A percentile compares a stretch with the other conserved stretches of the same genome.
These are phyloP conservation scores for Suhomyces kilbournensis DNA, from an alignment of 805 yeast species.

Conservation along the genomic window DNA sequence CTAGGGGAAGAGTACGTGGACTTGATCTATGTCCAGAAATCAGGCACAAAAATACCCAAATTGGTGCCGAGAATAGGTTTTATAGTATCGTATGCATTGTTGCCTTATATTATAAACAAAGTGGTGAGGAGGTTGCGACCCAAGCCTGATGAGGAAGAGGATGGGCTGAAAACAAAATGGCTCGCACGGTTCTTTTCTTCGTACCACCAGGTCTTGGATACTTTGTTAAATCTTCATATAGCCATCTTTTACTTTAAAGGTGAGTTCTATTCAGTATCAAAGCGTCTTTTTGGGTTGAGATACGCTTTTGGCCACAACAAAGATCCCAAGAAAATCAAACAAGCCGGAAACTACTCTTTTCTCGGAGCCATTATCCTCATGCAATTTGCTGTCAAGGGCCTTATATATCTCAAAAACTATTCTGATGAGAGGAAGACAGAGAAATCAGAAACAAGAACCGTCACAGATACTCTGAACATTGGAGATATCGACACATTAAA, in stretches of 20 bases:
- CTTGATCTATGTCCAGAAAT: constrained; percentile 56
- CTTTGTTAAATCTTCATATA: constrained; percentile 64
- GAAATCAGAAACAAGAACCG: background rate
- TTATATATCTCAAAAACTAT: constrained; percentile 29
- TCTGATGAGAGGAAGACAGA: constrained; percentile 1
- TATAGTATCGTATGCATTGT: constrained; percentile 54
- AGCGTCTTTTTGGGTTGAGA: constrained; percentile 74
- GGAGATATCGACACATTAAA: constrained; percentile 8
- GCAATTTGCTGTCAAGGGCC: constrained; percentile 48
- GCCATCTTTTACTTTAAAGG: constrained; percentile 84
- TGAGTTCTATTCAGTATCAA: constrained; percentile 72
- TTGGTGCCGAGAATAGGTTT: constrained; percentile 51
- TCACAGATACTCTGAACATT: background rate
- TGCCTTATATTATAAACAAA: constrained; percentile 54
- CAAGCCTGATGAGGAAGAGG: constrained; percentile 14
- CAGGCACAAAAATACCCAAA: constrained; percentile 51
- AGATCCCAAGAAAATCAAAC: constrained; percentile 35
- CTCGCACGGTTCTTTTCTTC: constrained; percentile 24
- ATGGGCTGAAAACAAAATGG: constrained; percentile 2
- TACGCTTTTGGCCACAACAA: constrained; percentile 71
- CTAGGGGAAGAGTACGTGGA: constrained; percentile 95
- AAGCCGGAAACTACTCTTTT: constrained; percentile 66
- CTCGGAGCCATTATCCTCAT: constrained; percentile 61
- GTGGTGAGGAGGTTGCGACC: constrained; percentile 22
- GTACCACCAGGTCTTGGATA: constrained; percentile 48